phyloP scores from a whole-genome alignment of 1,284 basidiomycete genomes.

The Tetrapyrgos nigripes region DNA sequence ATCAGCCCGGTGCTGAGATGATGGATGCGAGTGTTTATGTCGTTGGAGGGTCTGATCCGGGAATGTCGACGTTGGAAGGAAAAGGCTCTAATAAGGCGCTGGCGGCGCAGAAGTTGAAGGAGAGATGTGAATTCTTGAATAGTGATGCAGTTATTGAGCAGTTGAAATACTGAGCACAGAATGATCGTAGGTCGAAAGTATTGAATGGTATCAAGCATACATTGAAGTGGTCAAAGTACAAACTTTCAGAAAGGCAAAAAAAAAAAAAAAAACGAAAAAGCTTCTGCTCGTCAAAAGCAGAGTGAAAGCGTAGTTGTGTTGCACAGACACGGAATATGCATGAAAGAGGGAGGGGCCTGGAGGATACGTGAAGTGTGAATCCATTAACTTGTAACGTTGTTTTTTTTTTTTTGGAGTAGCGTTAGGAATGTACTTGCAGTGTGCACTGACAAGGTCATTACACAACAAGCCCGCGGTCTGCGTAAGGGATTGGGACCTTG shows the following conservation, averaged over 20 bases:
- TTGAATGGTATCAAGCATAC: neutral
- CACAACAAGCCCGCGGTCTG: too few relatives aligned
- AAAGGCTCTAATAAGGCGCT: neutral
- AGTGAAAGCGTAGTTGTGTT: too few relatives aligned
- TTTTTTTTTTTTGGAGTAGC: too few relatives aligned
- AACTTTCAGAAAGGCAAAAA: too few relatives aligned
- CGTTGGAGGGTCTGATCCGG: neutral
- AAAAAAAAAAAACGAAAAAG: neutral
- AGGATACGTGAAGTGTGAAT: too few relatives aligned
- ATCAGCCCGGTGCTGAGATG: neutral
- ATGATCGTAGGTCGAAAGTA: neutral
- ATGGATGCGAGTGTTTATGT: constrained; percentile 3
- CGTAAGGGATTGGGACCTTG: too few relatives aligned
- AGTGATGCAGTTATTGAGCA: constrained; percentile 1
- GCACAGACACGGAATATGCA: too few relatives aligned
- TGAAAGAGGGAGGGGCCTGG: too few relatives aligned
- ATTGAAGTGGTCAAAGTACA: too few relatives aligned
- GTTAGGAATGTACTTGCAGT: too few relatives aligned
- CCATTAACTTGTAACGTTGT: too few relatives aligned
- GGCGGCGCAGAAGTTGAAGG: neutral
- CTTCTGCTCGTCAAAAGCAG: neutral
- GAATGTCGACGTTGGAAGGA: neutral
- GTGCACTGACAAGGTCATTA: too few relatives aligned
- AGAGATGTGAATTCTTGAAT: constrained; percentile 5
- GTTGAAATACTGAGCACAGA: neutral